Percentiles rank a stretch among this genome's conserved stretches.
phyloP scores from a whole-genome alignment of 176 grass and related monocot genomes.

The Aegilops umbellulata region DNA sequence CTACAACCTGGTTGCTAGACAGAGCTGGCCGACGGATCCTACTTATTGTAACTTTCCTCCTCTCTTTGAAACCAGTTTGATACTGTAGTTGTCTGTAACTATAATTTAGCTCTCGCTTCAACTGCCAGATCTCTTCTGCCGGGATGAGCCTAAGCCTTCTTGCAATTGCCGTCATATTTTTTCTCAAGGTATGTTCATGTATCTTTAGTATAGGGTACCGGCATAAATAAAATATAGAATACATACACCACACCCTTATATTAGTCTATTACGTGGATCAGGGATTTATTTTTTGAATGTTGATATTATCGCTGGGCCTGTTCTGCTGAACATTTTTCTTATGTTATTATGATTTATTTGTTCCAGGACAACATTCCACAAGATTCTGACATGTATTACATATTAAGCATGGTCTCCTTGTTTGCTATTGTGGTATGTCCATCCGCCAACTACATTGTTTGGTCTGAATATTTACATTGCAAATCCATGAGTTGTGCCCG shows the following conservation, averaged over 20 bases:
- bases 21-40: constrained; percentile 90
- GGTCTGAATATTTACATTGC: background rate
- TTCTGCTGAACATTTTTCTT: background rate
- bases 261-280: too few relatives aligned
- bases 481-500: background rate
- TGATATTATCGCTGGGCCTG: background rate
- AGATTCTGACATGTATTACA: constrained; percentile 56
- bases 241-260: too few relatives aligned
- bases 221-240: background rate
- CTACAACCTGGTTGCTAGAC: constrained; percentile 93
- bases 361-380: constrained; percentile 61
- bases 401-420: constrained; percentile 78
- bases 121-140: constrained; percentile 59
- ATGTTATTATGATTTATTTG: constrained; percentile 11
- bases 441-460: background rate
- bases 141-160: constrained; percentile 85
- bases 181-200: constrained; percentile 56
- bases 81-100: background rate
- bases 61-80: background rate
- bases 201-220: background rate
- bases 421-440: constrained; percentile 77
- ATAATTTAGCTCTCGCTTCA: constrained; percentile 32
- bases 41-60: constrained; percentile 67
- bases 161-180: constrained; percentile 77
- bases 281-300: too few relatives aligned